Base-by-base conservation (phyloP, 306 rosid genomes). In the Parietaria judaica region DNA sequence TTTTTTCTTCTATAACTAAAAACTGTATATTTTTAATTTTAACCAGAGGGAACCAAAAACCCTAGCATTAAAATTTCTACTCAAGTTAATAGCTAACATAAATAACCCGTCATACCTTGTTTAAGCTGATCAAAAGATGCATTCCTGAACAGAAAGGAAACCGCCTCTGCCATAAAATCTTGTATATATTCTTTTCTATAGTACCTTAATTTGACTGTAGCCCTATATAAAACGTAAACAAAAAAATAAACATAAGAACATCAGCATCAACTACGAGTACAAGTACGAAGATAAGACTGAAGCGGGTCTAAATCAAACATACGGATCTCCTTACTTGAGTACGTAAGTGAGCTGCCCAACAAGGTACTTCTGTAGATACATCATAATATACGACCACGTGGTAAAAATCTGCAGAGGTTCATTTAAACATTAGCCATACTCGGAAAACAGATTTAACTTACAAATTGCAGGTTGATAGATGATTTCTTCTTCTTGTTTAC, bases 341-440 rank as follows among this genome's bases (percentile, higher is more conserved):
- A 88, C 71, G 62, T 71, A 62, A 57, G 66, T 70, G 31, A 89
- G 72, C 70, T 79, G 64, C 31, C 72, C 75, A 58, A 66, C 63
- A 36, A 91, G 81, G 77, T 91, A 91, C 72, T 82, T 91, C 75
- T 88, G 95, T 67, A 91, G 70, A 69, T 81, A 57, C 96, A 86
- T 84, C 98, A 86, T 83, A 69, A 85, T 72, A 61, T 56, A 73
- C 43, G 95, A 88, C 96, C 95, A 91, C 16, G 98, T 80, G 12
- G 64, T 79, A 78, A 91, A 88, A 44, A 85, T 83, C 98, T 91
- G 92, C 84, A 74, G 64, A 37, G 65, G 64, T 57, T 7, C 70
- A 66, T 0, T 6, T 47, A n/a, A 60, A 65, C 6, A 37, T 31
- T 10, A 72, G 31, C 61, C 36, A 62, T 58, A 11, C 14, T 35